Base-by-base conservation (phyloP, 352 stramenopile species). In the Pseudoperonospora humuli region DNA sequence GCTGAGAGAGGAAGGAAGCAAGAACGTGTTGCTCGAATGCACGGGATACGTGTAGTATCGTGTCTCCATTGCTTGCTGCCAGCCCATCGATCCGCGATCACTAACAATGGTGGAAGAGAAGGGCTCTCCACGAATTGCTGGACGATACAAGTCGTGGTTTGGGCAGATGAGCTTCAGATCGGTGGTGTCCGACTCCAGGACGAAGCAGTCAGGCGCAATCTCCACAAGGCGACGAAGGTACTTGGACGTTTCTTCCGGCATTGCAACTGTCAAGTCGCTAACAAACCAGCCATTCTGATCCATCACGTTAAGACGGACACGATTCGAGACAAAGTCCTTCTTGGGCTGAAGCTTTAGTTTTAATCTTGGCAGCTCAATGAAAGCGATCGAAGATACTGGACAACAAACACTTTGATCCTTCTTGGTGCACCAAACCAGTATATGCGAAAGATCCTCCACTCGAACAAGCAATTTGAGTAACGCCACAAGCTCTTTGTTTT, bases 1-100 rank as follows among this genome's bases (percentile, higher is more conserved):
- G 31, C 93, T 96, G 5, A 99, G 69, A 5, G 93, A 98, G 17
- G 95, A 91, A 15, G 94, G 97, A 13, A 97, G 77, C 27, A 99
- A 48, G 49, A 98, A 98, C 2, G 81, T 90, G 39, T 85, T 67
- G 13, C 92, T 98, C 19, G 92, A 97, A 65, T 99, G 96, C 35
- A 99, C 88, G 13, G 96, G 95, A 64, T 99, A 99, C 17, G 97
- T 71, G 64, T 99, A 98, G 50, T 96, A 97, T 24, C 95, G 78
- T 39, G 83, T 92, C 37, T 93, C 76, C 75, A 96, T 93, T 5
- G 79, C 72, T 42, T 93, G 81, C 49, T 95, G 75, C 84, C 84
- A 95, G 0, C 67, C 76, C 21, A 75, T 54, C 1, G 84, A 91
- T 3, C 62, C 65, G n/a, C 86, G 67, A 38, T 95, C 77, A 0